phyloP scores from a whole-genome alignment of 495 filamentous ascomycete genomes.

The Parathielavia appendiculata region DNA sequence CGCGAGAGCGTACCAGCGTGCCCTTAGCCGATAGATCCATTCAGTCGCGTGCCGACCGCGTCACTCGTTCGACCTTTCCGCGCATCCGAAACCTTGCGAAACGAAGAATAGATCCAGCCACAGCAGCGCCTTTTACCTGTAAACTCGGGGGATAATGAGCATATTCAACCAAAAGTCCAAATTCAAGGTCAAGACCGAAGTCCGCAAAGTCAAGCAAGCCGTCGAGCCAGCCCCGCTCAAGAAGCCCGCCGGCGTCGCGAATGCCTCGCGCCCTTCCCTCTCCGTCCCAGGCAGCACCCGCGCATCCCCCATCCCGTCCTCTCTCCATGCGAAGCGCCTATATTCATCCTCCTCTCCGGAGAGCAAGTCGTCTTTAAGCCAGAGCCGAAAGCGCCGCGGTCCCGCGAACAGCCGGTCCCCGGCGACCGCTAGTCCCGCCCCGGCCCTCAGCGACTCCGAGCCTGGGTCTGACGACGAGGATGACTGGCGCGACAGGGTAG shows the following conservation, averaged over 20 bases:
- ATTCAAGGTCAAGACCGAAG: slow-evolving; percentile 32
- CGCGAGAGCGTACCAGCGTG: no score
- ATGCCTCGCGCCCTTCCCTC: slow-evolving; percentile 6
- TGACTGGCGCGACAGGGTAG: slow-evolving; percentile 31
- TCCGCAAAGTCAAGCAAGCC: slow-evolving; percentile 28
- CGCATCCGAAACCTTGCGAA: background rate
- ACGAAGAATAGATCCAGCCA: no score
- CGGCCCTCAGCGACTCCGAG: slow-evolving; percentile 26
- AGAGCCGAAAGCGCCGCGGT: slow-evolving; percentile 29
- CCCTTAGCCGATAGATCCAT: background rate
- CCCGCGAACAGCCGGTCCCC: slow-evolving; percentile 19
- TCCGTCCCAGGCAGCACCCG: background rate
- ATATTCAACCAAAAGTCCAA: slow-evolving; percentile 39
- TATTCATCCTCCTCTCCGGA: slow-evolving; percentile 14
- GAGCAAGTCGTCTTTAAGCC: background rate
- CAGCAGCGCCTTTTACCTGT: background rate
- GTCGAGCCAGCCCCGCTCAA: slow-evolving; percentile 21
- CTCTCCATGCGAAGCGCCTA: slow-evolving; percentile 1
- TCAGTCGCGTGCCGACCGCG: background rate
- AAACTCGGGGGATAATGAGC: slow-evolving; percentile 19
- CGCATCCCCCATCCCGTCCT: slow-evolving; percentile 12
- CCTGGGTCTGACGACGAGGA: slow-evolving; percentile 31
- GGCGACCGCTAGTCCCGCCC: slow-evolving; percentile 25
- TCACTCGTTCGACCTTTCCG: background rate
- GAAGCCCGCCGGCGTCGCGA: slow-evolving; percentile 12